phyloP scores from a whole-genome alignment of 1,139 yeast genomes.

The Yamadazyma triangularis region DNA sequence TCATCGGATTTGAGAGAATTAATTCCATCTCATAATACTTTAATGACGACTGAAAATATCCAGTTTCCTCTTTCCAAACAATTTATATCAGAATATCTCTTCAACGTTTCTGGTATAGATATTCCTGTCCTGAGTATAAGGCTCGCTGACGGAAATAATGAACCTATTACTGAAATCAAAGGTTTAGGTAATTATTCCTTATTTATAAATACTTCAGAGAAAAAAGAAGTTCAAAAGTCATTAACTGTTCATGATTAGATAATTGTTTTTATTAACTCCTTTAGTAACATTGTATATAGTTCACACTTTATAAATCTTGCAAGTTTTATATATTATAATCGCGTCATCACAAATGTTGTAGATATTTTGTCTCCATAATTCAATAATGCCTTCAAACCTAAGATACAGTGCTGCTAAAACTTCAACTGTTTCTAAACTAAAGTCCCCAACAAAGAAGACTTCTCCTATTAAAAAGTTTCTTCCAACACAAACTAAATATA shows the following conservation, averaged over 20 bases:
- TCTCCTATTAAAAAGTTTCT: conserved; percentile 19
- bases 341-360: no score
- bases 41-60: conserved; percentile 11
- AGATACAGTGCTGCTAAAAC: conserved; percentile 42
- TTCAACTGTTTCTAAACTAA: conserved; percentile 26
- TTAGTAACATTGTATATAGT: conserved; percentile 1
- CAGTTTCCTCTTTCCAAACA: conserved; percentile 27
- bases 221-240: conserved; percentile 5
- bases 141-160: conserved; percentile 12
- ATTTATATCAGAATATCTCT: conserved; percentile 19
- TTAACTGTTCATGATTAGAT: conserved; percentile 5
- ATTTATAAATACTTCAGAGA: conserved; percentile 11
- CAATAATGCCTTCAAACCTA: conserved; percentile 20
- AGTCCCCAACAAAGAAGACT: conserved; percentile 21
- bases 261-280: background rate
- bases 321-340: conserved; percentile 1
- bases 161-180: conserved; percentile 18
- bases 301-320: conserved; percentile 5
- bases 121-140: conserved; percentile 23
- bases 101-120: conserved; percentile 27
- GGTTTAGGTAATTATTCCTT: conserved; percentile 28
- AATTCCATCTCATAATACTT: conserved; percentile 25
- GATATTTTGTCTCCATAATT: no score
- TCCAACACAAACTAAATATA: conserved; percentile 24
- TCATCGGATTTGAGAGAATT: conserved; percentile 28